These are phyloP conservation scores for Suhomyces bribrorum DNA, from an alignment of 1,139 yeast genomes.

Conservation along the genomic window DNA sequence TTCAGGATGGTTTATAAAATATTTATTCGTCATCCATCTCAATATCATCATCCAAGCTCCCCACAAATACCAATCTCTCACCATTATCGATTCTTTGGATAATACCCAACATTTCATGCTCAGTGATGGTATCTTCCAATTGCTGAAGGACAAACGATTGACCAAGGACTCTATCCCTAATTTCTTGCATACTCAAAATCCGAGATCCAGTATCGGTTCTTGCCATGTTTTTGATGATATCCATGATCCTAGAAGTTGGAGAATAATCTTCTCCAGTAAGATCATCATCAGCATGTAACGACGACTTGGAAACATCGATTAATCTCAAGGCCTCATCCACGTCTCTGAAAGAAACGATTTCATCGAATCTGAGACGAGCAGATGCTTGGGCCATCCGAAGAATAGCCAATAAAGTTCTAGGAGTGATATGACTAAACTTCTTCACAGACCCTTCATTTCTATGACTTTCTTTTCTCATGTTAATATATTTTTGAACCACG, in stretches of 20 bases:
- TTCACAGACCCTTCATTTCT: slow-evolving; percentile 73
- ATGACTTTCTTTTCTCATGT: slow-evolving; percentile 89
- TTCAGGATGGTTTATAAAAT: too few relatives aligned
- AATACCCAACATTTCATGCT: slow-evolving; percentile 69
- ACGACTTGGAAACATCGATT: slow-evolving; percentile 80
- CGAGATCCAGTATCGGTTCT: slow-evolving; percentile 42
- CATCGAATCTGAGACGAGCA: slow-evolving; percentile 83
- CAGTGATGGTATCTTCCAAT: slow-evolving; percentile 71
- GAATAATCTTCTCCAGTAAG: slow-evolving; percentile 53
- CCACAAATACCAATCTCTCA: slow-evolving; percentile 47
- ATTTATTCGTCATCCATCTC: slow-evolving; percentile 25
- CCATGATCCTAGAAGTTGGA: slow-evolving; percentile 59
- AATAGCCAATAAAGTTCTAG: slow-evolving; percentile 90
- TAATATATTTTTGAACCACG: slow-evolving; percentile 83
- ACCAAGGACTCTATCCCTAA: slow-evolving; percentile 71
- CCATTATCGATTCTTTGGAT: slow-evolving; percentile 78
- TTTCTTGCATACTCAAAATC: slow-evolving; percentile 54
- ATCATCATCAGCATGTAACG: slow-evolving; percentile 61
- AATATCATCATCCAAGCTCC: slow-evolving; percentile 24
- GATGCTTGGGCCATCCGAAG: slow-evolving; percentile 92
- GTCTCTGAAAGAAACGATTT: slow-evolving; percentile 70
- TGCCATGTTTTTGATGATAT: slow-evolving; percentile 57
- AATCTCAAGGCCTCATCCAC: slow-evolving; percentile 95
- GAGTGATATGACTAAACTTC: slow-evolving; percentile 90
- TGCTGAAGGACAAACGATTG: slow-evolving; percentile 85